phyloP scores from a whole-genome alignment of 2,329 filamentous ascomycete species.

The Diaporthe sp. region DNA sequence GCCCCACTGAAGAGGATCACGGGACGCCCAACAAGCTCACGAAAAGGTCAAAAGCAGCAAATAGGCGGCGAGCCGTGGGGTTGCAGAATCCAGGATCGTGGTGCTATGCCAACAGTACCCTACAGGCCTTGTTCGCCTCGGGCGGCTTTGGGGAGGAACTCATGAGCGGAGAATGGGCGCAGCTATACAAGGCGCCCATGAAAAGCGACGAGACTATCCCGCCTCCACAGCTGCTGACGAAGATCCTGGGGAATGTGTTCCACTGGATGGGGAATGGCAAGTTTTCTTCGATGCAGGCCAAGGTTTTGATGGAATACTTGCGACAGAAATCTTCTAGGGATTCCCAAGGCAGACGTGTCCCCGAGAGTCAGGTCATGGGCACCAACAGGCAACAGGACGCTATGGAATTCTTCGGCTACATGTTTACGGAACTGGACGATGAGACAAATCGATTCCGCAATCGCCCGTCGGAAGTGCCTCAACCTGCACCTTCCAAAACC shows the following conservation, averaged over 20 bases:
- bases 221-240: conserved; percentile 71
- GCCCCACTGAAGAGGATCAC: conserved; percentile 54
- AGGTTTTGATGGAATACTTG: conserved; percentile 74
- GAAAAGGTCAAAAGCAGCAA: conserved; percentile 54
- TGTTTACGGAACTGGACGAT: conserved; percentile 85
- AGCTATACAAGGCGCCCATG: conserved; percentile 76
- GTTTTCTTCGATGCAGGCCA: conserved; percentile 64
- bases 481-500: conserved; percentile 41
- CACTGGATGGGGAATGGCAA: conserved; percentile 68
- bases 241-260: conserved; percentile 71
- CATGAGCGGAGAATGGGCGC: conserved; percentile 70
- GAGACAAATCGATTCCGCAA: conserved; percentile 80
- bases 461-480: conserved; percentile 44
- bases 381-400: conserved; percentile 88
- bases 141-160: conserved; percentile 75
- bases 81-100: conserved; percentile 85
- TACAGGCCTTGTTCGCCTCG: conserved; percentile 87
- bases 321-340: conserved; percentile 65
- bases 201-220: conserved; percentile 69
- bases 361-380: conserved; percentile 68
- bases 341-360: conserved; percentile 44
- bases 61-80: conserved; percentile 72
- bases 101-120: conserved; percentile 92
- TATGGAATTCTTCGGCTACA: conserved; percentile 88
- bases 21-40: conserved; percentile 58